Percentiles rank a stretch among this genome's conserved stretches.
Evolutionary conservation across 805 yeast species (phyloP).

Genomic region (Ogataea methylovora): DNA sequence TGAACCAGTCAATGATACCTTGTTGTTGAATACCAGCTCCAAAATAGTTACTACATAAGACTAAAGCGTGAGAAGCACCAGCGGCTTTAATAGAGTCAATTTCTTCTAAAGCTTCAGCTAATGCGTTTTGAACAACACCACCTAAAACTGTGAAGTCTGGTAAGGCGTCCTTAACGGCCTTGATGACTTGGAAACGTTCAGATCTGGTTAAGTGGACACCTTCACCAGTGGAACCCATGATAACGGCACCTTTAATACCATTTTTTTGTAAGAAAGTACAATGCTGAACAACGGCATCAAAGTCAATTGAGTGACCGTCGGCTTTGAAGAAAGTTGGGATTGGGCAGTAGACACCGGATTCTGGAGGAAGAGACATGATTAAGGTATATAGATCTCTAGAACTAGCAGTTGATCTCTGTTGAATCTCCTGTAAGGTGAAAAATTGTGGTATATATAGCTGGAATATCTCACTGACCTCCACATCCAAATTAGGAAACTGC

Average conservation of each 20-base stretch:
- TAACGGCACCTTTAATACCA: constrained; percentile 41
- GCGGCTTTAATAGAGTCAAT: constrained; percentile 26
- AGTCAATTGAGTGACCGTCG: constrained; percentile 32
- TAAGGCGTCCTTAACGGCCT: constrained; percentile 27
- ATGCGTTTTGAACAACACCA: constrained; percentile 41
- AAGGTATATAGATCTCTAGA: background rate
- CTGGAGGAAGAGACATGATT: constrained; percentile 15
- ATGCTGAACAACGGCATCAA: constrained; percentile 37
- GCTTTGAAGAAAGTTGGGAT: constrained; percentile 45
- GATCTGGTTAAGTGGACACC: constrained; percentile 39
- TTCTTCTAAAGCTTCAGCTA: constrained; percentile 37
- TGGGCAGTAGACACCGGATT: constrained; percentile 44
- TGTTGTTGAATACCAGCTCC: constrained; percentile 37
- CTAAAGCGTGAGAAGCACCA: constrained; percentile 33
- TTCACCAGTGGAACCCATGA: constrained; percentile 52
- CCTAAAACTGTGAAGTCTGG: constrained; percentile 36
- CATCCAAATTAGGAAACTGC: too few relatives aligned
- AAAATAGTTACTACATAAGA: constrained; percentile 41
- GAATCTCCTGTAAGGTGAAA: too few relatives aligned
- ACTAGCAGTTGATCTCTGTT: too few relatives aligned
- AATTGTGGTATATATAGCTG: too few relatives aligned
- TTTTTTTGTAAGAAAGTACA: constrained; percentile 32
- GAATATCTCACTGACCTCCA: too few relatives aligned
- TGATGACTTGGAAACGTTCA: constrained; percentile 33
- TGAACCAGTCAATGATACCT: constrained; percentile 39